Conservation (phyloP, 164 flowering plant genomes). For the Stephania japonica region DNA sequence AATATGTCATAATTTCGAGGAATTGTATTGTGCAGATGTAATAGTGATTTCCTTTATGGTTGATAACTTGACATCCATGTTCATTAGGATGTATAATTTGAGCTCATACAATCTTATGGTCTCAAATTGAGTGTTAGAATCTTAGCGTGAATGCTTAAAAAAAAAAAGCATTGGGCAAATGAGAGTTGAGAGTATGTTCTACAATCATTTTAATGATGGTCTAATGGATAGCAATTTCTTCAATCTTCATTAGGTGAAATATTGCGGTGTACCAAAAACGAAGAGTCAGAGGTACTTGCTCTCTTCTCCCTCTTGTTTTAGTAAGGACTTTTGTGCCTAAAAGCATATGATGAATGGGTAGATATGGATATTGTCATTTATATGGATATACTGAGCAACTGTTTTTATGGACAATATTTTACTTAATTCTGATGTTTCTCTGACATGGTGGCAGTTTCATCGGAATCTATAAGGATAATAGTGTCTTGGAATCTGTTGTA, state of each 20-base stretch:
- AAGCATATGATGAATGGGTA: no score
- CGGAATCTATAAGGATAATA: slow-evolving; percentile 15
- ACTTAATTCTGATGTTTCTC: not conserved
- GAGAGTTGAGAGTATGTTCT: not conserved
- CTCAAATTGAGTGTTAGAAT: no score
- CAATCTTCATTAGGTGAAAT: slow-evolving; percentile 18
- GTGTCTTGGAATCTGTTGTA: slow-evolving; percentile 18
- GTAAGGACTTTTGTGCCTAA: no score
- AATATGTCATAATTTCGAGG: not conserved
- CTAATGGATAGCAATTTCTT: slow-evolving; percentile 7
- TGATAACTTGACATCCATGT: no score
- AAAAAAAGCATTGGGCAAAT: no score
- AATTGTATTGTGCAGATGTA: not conserved
- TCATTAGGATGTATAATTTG: no score
- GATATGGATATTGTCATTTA: no score
- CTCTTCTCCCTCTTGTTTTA: not conserved
- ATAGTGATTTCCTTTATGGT: not conserved
- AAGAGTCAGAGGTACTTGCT: slow-evolving; percentile 21
- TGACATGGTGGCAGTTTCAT: slow-evolving; percentile 1
- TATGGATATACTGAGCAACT: no score
- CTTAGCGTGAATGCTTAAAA: not conserved
- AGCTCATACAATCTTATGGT: no score
- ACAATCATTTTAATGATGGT: not conserved
- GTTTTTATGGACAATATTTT: not conserved
- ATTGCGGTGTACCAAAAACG: slow-evolving; percentile 6